phyloP scores from a whole-genome alignment of 805 yeast genomes.

The Candida insectalens region DNA sequence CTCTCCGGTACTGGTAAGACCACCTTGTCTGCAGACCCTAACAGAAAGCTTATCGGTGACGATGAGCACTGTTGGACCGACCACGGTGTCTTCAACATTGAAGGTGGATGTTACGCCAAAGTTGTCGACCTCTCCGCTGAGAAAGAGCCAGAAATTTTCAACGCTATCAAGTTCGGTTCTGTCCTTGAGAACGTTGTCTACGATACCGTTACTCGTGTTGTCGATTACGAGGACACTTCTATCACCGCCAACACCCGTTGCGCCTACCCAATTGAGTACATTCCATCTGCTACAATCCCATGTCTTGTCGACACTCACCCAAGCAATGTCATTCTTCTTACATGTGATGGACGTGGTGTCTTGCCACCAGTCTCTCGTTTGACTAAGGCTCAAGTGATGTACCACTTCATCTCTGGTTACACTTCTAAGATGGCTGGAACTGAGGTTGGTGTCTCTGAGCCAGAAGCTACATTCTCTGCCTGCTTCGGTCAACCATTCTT shows the following conservation, averaged over 20 bases:
- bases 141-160: constrained; percentile 96
- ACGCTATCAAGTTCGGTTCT: constrained; percentile 90
- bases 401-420: constrained; percentile 97
- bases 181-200: constrained; percentile 89
- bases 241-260: constrained; percentile 97
- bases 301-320: constrained; percentile 88
- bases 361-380: constrained; percentile 94
- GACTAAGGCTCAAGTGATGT: constrained; percentile 94
- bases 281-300: constrained; percentile 93
- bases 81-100: constrained; percentile 96
- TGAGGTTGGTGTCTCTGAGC: constrained; percentile 97
- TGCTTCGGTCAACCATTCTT: constrained; percentile 99
- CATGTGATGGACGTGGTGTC: constrained; percentile 98
- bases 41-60: constrained; percentile 91
- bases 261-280: constrained; percentile 95
- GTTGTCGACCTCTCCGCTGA: constrained; percentile 82
- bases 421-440: constrained; percentile 99
- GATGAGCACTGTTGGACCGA: constrained; percentile 99
- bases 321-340: constrained; percentile 79
- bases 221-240: constrained; percentile 72
- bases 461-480: constrained; percentile 95
- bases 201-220: constrained; percentile 68
- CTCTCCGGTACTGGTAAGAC: constrained; percentile 98
- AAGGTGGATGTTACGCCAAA: constrained; percentile 99
- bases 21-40: constrained; percentile 91